These are phyloP conservation scores for Penicillium simplicissimum DNA, from an alignment of 495 filamentous ascomycete genomes.

Conservation along the genomic window DNA sequence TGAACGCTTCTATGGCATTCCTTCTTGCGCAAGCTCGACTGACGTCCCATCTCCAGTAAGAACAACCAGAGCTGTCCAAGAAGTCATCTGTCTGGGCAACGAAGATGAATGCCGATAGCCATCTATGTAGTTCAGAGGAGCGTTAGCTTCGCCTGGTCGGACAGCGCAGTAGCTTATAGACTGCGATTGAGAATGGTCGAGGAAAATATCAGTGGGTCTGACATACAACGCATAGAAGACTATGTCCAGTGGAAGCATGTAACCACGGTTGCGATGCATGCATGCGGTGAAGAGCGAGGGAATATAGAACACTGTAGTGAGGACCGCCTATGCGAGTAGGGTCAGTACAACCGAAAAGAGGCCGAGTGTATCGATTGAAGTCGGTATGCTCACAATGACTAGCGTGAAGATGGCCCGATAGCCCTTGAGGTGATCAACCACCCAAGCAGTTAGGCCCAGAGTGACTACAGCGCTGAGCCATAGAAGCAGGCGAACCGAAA, in stretches of 20 bases:
- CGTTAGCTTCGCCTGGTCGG: not conserved
- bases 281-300: slow-evolving; percentile 16
- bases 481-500: slow-evolving; percentile 13
- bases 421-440: slow-evolving; percentile 15
- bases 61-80: not conserved
- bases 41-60: not conserved
- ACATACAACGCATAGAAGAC: slow-evolving; percentile 20
- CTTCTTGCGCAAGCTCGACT: not conserved
- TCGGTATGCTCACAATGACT: slow-evolving; percentile 8
- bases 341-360: too few relatives aligned
- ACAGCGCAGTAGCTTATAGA: too few relatives aligned
- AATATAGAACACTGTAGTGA: slow-evolving; percentile 20
- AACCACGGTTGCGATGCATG: slow-evolving; percentile 18
- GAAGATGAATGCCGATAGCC: slow-evolving; percentile 24
- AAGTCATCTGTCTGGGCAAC: slow-evolving; percentile 14
- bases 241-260: slow-evolving; percentile 23
- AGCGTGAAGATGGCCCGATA: slow-evolving; percentile 19
- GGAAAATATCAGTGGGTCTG: not conserved
- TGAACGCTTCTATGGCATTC: slow-evolving; percentile 2
- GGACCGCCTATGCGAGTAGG: not conserved
- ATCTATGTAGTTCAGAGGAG: slow-evolving; percentile 1
- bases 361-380: too few relatives aligned
- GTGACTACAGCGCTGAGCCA: slow-evolving; percentile 21
- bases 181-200: too few relatives aligned
- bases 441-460: slow-evolving; percentile 21